A percentile compares a stretch with the other conserved stretches of the same genome.
These are phyloP conservation scores for Diaporthe citriasiana DNA, from an alignment of 2,329 filamentous ascomycete species.

Conservation along the genomic window DNA sequence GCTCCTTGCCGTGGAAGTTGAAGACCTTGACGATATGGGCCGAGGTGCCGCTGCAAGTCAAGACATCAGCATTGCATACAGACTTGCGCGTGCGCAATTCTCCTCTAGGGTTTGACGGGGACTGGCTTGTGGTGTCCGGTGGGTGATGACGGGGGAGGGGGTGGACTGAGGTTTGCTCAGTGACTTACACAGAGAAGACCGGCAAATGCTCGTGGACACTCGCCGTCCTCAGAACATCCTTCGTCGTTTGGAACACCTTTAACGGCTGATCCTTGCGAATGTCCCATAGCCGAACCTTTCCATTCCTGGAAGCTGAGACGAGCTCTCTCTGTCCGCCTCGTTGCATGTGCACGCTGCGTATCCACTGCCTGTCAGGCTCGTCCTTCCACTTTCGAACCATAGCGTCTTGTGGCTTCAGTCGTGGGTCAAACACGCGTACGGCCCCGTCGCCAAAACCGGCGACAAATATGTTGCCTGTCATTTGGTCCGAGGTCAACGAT, in stretches of 20 bases:
- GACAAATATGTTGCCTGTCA: constrained; percentile 95
- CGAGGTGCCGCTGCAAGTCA: constrained; percentile 79
- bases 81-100: background rate
- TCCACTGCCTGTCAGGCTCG: constrained; percentile 87
- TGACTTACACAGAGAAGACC: constrained; percentile 91
- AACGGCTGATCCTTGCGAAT: constrained; percentile 87
- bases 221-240: constrained; percentile 84
- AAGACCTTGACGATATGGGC: constrained; percentile 91
- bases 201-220: constrained; percentile 97
- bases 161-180: background rate
- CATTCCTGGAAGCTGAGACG: constrained; percentile 89
- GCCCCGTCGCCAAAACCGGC: constrained; percentile 97
- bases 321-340: constrained; percentile 93
- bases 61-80: constrained; percentile 48
- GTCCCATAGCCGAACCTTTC: constrained; percentile 96
- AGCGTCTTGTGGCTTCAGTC: constrained; percentile 84
- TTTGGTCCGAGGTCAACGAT: constrained; percentile 95
- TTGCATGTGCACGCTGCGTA: constrained; percentile 97
- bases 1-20: constrained; percentile 84
- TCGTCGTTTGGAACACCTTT: constrained; percentile 80
- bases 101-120: background rate
- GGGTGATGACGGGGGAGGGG: background rate
- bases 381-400: constrained; percentile 99
- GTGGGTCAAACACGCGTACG: constrained; percentile 93
- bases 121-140: background rate